Evolutionary conservation across 441 rosid species (phyloP), one percentile per base, ranked within the genome.

Genomic region (Adansonia madagascariensis): DNA sequence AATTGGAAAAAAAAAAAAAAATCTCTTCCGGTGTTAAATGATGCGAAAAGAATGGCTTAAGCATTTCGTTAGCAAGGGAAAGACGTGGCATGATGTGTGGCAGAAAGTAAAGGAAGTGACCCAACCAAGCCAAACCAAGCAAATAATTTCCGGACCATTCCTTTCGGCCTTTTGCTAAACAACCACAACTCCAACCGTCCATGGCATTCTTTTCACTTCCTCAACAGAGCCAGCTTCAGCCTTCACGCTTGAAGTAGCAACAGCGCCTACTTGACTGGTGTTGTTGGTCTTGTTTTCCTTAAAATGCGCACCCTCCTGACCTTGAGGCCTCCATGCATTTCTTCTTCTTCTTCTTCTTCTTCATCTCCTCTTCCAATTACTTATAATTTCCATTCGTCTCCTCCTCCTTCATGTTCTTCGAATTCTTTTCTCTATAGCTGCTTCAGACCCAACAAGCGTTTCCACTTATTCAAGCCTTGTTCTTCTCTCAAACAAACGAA

Each of bases 401-500:
- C 24, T 55, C 64, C 66, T 12, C 4, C 66, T 4, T 27, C 20
- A 0, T 17, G 22, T 1, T 55, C 60, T 27, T 61, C 67, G 9
- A 62, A 31, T 62, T 62, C 44, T 62, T 62, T 82, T 43, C 83
- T 84, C 47, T 81, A 74, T 76, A 78, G 86, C 85, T 86, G 86
- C 84, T 86, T 84, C 75, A 87, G 84, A 78, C 88, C 93, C 92
- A 85, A 22, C 77, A 87, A 76, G 78, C 95, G 97, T 69, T 91
- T 90, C 77, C 94, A 92, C 67, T 94, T 93, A 87, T 82, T 93
- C 24, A 82, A 82, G 47, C 93, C 99, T 63, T 89, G 87, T 76
- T 92, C 97, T 62, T 91, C 97, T 59, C 90, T 94, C 31, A 90
- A 86, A 63, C 95, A 91, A 49, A 80, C 92, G 7, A 91, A 88